Evolutionary conservation across 495 filamentous ascomycete genomes (phyloP).

Genomic region (Neurospora terricola): DNA sequence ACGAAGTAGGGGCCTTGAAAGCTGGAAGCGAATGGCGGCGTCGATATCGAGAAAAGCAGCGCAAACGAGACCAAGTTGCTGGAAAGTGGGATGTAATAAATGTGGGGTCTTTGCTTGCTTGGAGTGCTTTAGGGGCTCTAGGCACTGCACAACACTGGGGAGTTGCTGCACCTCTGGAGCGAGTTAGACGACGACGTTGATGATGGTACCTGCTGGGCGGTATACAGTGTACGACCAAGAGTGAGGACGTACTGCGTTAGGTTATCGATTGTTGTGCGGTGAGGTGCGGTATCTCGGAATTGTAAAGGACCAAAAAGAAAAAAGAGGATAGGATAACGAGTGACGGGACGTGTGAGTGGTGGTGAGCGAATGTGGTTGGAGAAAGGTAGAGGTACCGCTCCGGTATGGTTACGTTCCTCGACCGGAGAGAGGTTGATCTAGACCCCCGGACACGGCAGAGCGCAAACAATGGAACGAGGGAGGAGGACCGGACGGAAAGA

Average conservation of each 20-base stretch:
- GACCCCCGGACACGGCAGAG: not conserved
- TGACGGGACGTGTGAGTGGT: not conserved
- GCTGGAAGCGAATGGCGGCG: not conserved
- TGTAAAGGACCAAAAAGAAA: not conserved
- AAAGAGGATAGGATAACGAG: not conserved
- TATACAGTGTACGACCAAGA: not conserved
- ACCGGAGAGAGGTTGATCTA: not conserved
- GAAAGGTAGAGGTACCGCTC: not conserved
- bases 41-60: not conserved
- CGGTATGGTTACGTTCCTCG: not conserved
- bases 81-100: not conserved
- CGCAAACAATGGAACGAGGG: not conserved
- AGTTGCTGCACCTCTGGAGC: not conserved
- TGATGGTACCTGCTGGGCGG: not conserved
- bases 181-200: not conserved
- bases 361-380: not conserved
- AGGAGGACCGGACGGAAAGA: not conserved
- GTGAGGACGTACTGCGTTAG: not conserved
- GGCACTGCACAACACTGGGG: not conserved
- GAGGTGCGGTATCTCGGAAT: not conserved
- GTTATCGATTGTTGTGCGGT: not conserved
- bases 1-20: not conserved
- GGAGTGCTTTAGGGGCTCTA: not conserved
- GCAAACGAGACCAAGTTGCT: not conserved
- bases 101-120: not conserved